phyloP scores from a whole-genome alignment of 192 early-diverging fungal genomes.

The Lobulomyces angularis region DNA sequence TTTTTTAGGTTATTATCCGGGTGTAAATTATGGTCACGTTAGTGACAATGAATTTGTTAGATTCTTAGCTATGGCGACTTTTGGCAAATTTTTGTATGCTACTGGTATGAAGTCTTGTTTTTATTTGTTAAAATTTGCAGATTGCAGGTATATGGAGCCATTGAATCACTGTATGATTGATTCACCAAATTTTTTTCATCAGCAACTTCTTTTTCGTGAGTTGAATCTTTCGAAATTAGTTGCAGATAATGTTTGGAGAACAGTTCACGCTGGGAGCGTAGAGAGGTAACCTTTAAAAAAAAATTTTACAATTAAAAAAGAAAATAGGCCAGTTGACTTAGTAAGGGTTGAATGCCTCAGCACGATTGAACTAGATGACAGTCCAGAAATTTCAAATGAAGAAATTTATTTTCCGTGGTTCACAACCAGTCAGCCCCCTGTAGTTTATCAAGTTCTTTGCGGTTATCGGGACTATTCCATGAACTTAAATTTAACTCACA shows the following conservation, averaged over 20 bases:
- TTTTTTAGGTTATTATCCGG: constrained; percentile 27
- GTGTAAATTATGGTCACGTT: constrained; percentile 35
- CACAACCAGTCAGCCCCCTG: constrained; percentile 19
- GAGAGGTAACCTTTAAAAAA: no score
- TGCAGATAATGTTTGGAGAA: constrained; percentile 5
- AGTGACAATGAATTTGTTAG: constrained; percentile 36
- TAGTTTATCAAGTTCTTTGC: constrained; percentile 33
- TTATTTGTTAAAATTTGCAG: neutral
- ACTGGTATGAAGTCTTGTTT: constrained; percentile 7
- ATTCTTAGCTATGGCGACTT: constrained; percentile 24
- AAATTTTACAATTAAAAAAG: no score
- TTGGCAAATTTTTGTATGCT: constrained; percentile 32
- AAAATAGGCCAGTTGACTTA: constrained; percentile 31
- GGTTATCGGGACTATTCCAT: constrained; percentile 25
- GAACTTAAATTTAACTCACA: constrained; percentile 8
- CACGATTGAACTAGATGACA: constrained; percentile 15
- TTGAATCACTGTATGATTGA: neutral
- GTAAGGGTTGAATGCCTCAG: constrained; percentile 16
- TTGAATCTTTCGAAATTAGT: constrained; percentile 11
- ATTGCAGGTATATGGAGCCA: neutral
- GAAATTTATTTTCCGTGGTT: constrained; percentile 38
- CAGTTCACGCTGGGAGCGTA: constrained; percentile 10
- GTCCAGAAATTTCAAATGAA: constrained; percentile 9
- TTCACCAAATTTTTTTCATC: constrained; percentile 39
- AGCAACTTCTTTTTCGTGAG: constrained; percentile 20